Percentiles rank a stretch among this genome's conserved stretches.
These are phyloP conservation scores for Elsinoe batatas DNA, from an alignment of 2,329 filamentous ascomycete species.

Conservation along the genomic window DNA sequence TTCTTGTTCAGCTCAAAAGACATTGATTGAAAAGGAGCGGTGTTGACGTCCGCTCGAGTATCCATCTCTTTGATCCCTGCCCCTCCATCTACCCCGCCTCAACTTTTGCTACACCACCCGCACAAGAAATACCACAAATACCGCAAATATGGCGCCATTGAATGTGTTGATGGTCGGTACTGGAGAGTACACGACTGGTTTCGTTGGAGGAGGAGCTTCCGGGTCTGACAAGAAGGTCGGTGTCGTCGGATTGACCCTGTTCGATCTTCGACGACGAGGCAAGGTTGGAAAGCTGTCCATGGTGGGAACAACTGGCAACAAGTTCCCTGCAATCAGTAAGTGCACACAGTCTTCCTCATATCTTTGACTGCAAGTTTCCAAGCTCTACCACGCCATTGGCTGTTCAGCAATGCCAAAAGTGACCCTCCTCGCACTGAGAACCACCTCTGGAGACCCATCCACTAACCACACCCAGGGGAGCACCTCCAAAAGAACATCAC, in stretches of 20 bases:
- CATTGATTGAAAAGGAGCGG: not conserved
- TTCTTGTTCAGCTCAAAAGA: not conserved
- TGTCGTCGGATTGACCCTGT: conserved; percentile 80
- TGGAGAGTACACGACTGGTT: conserved; percentile 94
- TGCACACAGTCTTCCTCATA: conserved; percentile 16
- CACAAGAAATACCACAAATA: not conserved
- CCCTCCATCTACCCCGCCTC: conserved; percentile 3
- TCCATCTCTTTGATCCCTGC: not conserved
- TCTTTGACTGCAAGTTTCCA: not conserved
- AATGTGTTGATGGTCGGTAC: conserved; percentile 60
- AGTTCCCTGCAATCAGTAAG: conserved; percentile 84
- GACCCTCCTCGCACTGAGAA: too few relatives aligned
- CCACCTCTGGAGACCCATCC: not conserved
- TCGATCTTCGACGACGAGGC: conserved; percentile 77
- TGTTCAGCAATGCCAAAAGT: not conserved
- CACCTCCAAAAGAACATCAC: conserved; percentile 83
- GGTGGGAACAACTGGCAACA: conserved; percentile 80
- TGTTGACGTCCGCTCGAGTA: not conserved
- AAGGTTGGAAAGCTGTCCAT: conserved; percentile 81
- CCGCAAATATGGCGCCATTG: conserved; percentile 37
- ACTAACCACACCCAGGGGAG: conserved; percentile 44
- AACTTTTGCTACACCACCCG: not conserved
- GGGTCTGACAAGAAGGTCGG: conserved; percentile 93
- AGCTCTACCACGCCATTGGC: not conserved
- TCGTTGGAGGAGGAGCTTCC: conserved; percentile 73